Conservation (phyloP, 1,284 basidiomycete genomes). For the Kalmanozyma brasiliensis region DNA sequence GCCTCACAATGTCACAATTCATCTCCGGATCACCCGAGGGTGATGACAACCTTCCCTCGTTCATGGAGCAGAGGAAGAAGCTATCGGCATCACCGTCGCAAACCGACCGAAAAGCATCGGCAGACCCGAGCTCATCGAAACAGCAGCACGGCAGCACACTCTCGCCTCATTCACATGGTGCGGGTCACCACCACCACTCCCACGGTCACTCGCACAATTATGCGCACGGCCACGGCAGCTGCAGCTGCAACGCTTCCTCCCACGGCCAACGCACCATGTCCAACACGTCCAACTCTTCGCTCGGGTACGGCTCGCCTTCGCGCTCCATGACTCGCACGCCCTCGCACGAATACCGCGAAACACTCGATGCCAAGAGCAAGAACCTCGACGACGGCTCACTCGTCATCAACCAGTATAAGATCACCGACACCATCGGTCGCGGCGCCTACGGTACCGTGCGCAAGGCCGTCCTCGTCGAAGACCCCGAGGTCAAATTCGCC, state of each 20-base stretch:
- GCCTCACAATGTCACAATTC: slow-evolving; percentile 30
- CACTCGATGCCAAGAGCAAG: slow-evolving; percentile 61
- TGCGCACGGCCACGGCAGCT: slow-evolving; percentile 3
- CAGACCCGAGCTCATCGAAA: slow-evolving; percentile 21
- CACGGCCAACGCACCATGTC: slow-evolving; percentile 22
- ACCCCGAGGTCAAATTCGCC: slow-evolving; percentile 42
- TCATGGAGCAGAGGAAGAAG: slow-evolving; percentile 30
- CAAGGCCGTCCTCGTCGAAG: slow-evolving; percentile 49
- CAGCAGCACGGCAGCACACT: slow-evolving; percentile 17
- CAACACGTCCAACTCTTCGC: slow-evolving; percentile 14
- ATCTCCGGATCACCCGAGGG: slow-evolving; percentile 43
- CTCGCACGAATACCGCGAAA: slow-evolving; percentile 53
- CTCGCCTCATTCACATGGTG: slow-evolving; percentile 12
- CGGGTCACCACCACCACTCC: slow-evolving; percentile 1
- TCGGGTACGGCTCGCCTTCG: slow-evolving; percentile 24
- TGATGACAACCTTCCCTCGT: slow-evolving; percentile 35
- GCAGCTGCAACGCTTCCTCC: slow-evolving; percentile 5
- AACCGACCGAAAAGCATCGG: slow-evolving; percentile 8
- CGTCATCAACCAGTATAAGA: slow-evolving; percentile 66
- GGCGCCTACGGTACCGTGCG: slow-evolving; percentile 64
- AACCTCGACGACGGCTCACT: slow-evolving; percentile 62
- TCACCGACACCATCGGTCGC: slow-evolving; percentile 58
- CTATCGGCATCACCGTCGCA: slow-evolving; percentile 1
- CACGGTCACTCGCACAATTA: slow-evolving; percentile 6
- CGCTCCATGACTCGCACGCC: slow-evolving; percentile 36